Base-by-base conservation (phyloP, 202 grass and related monocot species). In the Setaria viridis region DNA sequence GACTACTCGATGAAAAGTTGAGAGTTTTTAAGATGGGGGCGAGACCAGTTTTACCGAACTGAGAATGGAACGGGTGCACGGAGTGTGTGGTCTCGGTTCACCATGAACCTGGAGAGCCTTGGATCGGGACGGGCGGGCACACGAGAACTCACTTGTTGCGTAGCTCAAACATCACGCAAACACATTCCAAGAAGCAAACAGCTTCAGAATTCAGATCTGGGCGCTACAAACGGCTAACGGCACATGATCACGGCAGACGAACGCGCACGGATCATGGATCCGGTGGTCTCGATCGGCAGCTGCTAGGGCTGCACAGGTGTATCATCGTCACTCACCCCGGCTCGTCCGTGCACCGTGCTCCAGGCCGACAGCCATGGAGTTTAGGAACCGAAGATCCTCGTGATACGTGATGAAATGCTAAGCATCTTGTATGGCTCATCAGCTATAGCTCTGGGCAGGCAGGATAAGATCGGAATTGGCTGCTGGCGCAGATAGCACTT, bases 11-110 rank as follows among this genome's bases (percentile, higher is more conserved):
- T 12, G 32, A 1, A 19, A 57, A 58, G 37, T 41, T 86, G 1
- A 49, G 41, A 30, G 20, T 6, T 11, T 6, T 11, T 45, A 56
- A 42, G 25, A 2, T 9, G 0, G n/a, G 57, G 2, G 11, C 29
- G 19, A 64, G 20, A 33, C 33, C 17, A 41, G 78, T 46, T 81
- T 35, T 35, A 41, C 39, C 45, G 0, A 72, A 76, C 51, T 15
- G 16, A 35, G 46, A 47, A 48, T 62, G 65, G 39, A 15, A 8
- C 25, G 19, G 46, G 0, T 29, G 72, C 12, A 5, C 49, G 32
- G 58, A 51, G 72, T 12, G 32, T 84, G 4, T 62, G 80, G 81
- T 67, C 75, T 58, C 39, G 75, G 82, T 63, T 85, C 78, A 56
- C 80, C 43, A 41, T 81, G 82, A 80, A 37, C 62, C 62, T 34